A percentile compares a stretch with the other conserved stretches of the same genome.
Evolutionary conservation across 2,329 filamentous ascomycete species (phyloP).

Genomic region (Coniochaeta hoffmannii): DNA sequence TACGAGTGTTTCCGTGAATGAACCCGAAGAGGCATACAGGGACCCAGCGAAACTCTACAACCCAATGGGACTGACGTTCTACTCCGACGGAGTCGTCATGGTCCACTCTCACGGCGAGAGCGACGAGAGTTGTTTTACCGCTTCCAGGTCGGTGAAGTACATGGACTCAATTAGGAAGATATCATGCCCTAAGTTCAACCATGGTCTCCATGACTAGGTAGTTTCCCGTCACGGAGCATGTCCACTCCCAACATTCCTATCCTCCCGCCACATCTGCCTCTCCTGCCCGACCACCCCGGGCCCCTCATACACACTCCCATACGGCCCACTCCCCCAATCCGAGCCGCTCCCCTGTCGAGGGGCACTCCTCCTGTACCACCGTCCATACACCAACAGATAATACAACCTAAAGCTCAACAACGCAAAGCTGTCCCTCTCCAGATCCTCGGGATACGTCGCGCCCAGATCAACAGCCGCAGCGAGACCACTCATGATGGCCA

Average conservation of each 20-base stretch:
- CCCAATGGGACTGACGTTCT: no score
- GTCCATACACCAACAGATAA: conserved; percentile 52
- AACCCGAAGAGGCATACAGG: no score
- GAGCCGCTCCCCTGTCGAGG: conserved; percentile 37
- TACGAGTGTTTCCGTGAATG: no score
- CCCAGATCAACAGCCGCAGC: conserved; percentile 62
- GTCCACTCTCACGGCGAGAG: no score
- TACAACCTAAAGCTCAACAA: conserved; percentile 54
- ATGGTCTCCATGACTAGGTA: no score
- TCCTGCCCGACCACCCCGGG: conserved; percentile 48
- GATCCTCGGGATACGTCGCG: conserved; percentile 53
- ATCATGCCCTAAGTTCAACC: no score
- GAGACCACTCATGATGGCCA: conserved; percentile 60
- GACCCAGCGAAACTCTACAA: no score
- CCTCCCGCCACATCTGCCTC: conserved; percentile 40
- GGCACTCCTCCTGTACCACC: conserved; percentile 45
- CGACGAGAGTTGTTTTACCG: no score
- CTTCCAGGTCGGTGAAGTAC: no score
- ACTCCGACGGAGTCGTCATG: no score
- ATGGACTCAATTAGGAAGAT: no score
- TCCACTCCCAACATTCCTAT: conserved; percentile 10
- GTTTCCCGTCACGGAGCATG: neutral
- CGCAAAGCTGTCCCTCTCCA: conserved; percentile 56
- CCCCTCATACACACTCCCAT: conserved; percentile 52
- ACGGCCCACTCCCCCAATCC: conserved; percentile 48